Base-by-base conservation (phyloP, 441 rosid species). In the Bruguiera hainesii region DNA sequence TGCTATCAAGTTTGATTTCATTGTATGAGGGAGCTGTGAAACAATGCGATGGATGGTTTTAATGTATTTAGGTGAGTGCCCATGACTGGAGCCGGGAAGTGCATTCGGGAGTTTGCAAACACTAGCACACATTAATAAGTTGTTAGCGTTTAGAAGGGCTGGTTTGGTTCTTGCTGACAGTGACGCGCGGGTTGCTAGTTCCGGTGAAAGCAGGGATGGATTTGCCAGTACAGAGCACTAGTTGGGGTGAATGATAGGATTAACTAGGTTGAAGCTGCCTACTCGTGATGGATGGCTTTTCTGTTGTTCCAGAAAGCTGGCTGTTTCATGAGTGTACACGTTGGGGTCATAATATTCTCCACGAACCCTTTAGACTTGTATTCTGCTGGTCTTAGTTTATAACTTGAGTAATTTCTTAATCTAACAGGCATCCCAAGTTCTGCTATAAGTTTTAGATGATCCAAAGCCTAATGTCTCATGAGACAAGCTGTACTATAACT, bases 31-130 rank as follows among this genome's bases (percentile, higher is more conserved):
- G 53, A 16, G 23, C 33, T 16, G 51, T 18, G 26, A 60, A 70
- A 51, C 55, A 50, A 62, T 58, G n/a, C 20, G 60, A 15, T 15
- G 21, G 60, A 15, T 15, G 21, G 57, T 35, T n/a, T 66, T 66
- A 33, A 51, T 56, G 60, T 39, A 21, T 37, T 19, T 70, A 15
- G 20, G 8, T 7, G 48, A 48, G 57, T 35, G 21, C 28, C 5
- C n/a, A 11, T 25, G 51, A 21, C 23, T 60, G 63, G 28, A 37
- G 48, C 29, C 2, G 33, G n/a, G 71, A 48, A 49, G 19, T 11
- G 16, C 15, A 60, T 30, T 15, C 0, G 3, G 5, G 49, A n/a
- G 1, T 25, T 21, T 28, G 20, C n/a, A 11, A 46, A 26, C 33
- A 8, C 8, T 20, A 7, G 3, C 7, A 13, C 48, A 13, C 5